These are phyloP conservation scores for Vitis amurensis DNA, from an alignment of 164 flowering plant species.

Conservation along the genomic window DNA sequence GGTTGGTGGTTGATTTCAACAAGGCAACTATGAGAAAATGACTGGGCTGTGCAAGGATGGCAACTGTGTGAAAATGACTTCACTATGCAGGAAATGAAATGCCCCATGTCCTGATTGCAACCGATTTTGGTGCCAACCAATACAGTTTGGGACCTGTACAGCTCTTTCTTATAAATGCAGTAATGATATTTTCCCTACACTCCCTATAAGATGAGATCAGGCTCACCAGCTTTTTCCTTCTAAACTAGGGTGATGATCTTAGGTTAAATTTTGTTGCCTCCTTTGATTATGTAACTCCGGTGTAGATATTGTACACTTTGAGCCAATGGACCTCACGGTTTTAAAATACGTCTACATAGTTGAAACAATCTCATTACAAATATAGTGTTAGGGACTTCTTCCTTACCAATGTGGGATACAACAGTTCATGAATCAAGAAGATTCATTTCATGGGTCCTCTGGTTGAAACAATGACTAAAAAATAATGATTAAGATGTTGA, in stretches of 20 bases:
- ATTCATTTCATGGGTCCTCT: neutral
- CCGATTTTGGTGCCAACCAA: neutral
- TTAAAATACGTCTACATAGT: too few relatives aligned
- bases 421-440: neutral
- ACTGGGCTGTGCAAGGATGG: neutral
- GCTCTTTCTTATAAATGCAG: constrained; percentile 12
- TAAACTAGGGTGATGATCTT: too few relatives aligned
- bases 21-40: too few relatives aligned
- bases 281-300: too few relatives aligned
- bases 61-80: constrained; percentile 26
- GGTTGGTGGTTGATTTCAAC: neutral
- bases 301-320: too few relatives aligned
- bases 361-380: too few relatives aligned
- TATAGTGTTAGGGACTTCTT: too few relatives aligned
- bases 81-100: constrained; percentile 5
- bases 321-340: too few relatives aligned
- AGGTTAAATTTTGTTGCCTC: neutral
- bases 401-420: too few relatives aligned
- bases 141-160: constrained; percentile 12
- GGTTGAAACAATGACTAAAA: neutral
- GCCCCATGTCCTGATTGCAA: constrained; percentile 21
- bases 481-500: neutral
- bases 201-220: neutral
- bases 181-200: neutral
- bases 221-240: too few relatives aligned